Evolutionary conservation across 805 yeast genomes (phyloP), one percentile per base, ranked within the genome.

Genomic region (Huiozyma sinensis): DNA sequence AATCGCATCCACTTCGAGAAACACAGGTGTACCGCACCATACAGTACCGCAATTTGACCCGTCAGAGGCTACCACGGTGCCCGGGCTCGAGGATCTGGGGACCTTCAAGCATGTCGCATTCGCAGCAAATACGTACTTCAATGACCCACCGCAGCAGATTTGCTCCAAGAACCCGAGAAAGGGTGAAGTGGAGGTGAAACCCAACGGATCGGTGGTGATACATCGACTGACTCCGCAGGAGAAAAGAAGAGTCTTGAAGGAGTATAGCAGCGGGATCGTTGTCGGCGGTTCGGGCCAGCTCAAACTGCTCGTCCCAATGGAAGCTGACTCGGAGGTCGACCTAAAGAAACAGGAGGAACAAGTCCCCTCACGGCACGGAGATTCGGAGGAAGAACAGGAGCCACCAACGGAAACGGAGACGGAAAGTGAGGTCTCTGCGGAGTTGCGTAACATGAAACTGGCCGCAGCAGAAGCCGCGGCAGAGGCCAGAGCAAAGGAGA

Each of bases 121-220:
- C 65, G 86, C 88, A 3, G 69, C 83, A 5, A 83, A 83, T 33
- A 81, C 85, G 11, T 79, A 86, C 55, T 75, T 73, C 33, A 73
- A 75, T 48, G 96, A 89, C 60, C 95, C 95, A 1, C 94, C 94
- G 0, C 95, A 86, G 56, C 95, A 86, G 55, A 86, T 86, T 40
- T 94, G 95, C 7, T 79, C 89, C 2, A 67, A 88, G 53, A 71
- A 68, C 47, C 95, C 95, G 11, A 67, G 87, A 50, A 74, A 75
- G 57, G 97, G 97, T 36, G 90, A 87, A 60, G 94, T 82, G 10
- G 83, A 77, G 51, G 67, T 78, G 1, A 54, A 71, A 41, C 63
- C 72, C n/a, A 71, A 70, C 52, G 85, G 84, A 0, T 61, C 69
- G 0, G 68, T 77, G 11, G 68, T 72, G 6, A 67, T 79, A 13